Evolutionary conservation across 1,284 basidiomycete species (phyloP).

Genomic region (Ganoderma resinaceum): DNA sequence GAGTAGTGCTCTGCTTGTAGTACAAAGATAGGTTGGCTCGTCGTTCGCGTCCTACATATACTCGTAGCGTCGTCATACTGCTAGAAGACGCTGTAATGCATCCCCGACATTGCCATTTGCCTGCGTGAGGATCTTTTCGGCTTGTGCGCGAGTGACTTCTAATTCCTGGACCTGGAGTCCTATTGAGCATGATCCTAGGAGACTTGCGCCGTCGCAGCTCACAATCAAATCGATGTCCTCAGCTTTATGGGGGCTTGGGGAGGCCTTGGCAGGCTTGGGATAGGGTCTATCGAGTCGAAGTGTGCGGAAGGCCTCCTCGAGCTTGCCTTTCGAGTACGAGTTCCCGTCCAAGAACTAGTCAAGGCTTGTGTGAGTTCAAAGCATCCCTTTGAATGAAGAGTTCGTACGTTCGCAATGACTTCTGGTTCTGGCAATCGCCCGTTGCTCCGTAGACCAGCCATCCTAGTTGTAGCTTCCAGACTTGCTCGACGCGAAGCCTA

Average conservation of each 20-base stretch:
- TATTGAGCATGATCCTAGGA: not conserved
- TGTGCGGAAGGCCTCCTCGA: slow-evolving; percentile 69
- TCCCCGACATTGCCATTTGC: slow-evolving; percentile 45
- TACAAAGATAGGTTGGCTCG: not conserved
- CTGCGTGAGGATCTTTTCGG: slow-evolving; percentile 61
- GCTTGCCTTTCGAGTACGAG: slow-evolving; percentile 68
- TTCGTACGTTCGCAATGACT: slow-evolving; percentile 68
- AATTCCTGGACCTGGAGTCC: slow-evolving; percentile 63
- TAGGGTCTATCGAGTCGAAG: slow-evolving; percentile 63
- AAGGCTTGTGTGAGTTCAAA: slow-evolving; percentile 8
- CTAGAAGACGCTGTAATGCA: slow-evolving; percentile 40
- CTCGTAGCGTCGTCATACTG: slow-evolving; percentile 13
- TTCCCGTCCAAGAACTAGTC: slow-evolving; percentile 67
- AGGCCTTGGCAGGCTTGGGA: slow-evolving; percentile 47
- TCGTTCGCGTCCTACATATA: not conserved
- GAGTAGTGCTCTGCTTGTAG: not conserved
- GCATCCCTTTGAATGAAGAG: not conserved
- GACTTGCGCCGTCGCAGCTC: slow-evolving; percentile 19
- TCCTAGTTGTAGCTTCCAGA: not conserved
- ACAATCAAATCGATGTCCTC: slow-evolving; percentile 74
- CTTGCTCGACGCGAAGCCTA: not conserved
- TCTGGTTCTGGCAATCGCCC: slow-evolving; percentile 66
- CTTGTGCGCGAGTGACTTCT: slow-evolving; percentile 63
- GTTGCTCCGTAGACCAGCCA: slow-evolving; percentile 41
- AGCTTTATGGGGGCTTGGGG: slow-evolving; percentile 49